Base-by-base conservation (phyloP, 2,329 filamentous ascomycete species). In the Chrysosporium queenslandicum region DNA sequence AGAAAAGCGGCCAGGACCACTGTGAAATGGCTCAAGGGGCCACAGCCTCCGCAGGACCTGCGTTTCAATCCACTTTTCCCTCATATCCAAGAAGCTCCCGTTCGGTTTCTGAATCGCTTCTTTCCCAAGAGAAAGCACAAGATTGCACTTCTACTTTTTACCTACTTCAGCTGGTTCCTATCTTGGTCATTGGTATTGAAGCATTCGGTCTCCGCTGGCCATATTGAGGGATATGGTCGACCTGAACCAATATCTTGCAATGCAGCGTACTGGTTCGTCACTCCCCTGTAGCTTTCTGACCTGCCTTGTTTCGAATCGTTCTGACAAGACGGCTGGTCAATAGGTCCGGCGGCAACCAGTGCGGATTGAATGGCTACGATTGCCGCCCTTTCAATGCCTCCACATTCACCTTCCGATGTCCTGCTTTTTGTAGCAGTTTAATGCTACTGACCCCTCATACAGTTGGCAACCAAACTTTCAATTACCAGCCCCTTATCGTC, bases 351-450 rank as follows among this genome's bases (percentile, higher is more conserved):
- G 71, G 68, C 20, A 75, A 75, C 53, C 63, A 64, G 37, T 80
- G 77, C 60, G 77, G 77, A 8, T 58, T 78, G 2, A 75, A 80
- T 58, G 77, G 77, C 36, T 74, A 77, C 34, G 69, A 76, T 51
- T 80, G 77, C 59, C 72, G 76, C 30, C 77, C 77, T 0, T 80
- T 80, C 55, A 70, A 72, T 29, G 68, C 73, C 40, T 68, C 72
- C n/a, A 71, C 69, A 3, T 68, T 78, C 52, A 70, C 75, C 8
- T 80, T 80, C 60, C 71, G 74, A 53, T 80, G 77, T 59, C 77
- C 77, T n/a, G 74, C 77, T 23, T 74, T 75, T 54, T 80, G 77
- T 60, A 66, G 63, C 48, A 65, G 69, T 46, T 64, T 68, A 4
- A 68, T 74, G 53, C 63, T 78, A 29, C 62, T 77, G 18, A 71